Evolutionary conservation across 1,139 yeast species (phyloP).

Genomic region (Hyphopichia burtonii): DNA sequence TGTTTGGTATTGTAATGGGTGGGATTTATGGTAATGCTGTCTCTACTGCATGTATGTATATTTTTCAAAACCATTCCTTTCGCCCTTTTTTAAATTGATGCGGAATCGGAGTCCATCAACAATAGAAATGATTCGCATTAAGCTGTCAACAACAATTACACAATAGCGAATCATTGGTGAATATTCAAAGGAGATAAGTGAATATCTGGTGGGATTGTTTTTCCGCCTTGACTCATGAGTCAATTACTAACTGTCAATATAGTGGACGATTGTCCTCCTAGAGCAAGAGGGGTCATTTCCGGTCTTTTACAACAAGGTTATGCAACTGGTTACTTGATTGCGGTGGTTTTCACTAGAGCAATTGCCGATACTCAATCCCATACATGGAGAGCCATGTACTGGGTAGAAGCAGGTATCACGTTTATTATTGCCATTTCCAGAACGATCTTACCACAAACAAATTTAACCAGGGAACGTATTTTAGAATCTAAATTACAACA

Average conservation of each 20-base stretch:
- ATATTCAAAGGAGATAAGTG: too few relatives aligned
- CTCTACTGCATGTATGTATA: slow-evolving; percentile 48
- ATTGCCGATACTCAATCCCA: slow-evolving; percentile 31
- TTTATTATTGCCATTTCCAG: slow-evolving; percentile 21
- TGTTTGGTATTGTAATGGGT: slow-evolving; percentile 71
- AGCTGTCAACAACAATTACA: too few relatives aligned
- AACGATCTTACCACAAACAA: slow-evolving; percentile 13
- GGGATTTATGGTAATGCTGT: slow-evolving; percentile 68
- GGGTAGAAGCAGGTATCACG: slow-evolving; percentile 41
- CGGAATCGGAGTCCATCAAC: too few relatives aligned
- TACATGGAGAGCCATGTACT: slow-evolving; percentile 42
- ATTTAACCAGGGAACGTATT: slow-evolving; percentile 4
- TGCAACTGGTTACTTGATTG: slow-evolving; percentile 65
- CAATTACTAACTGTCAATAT: neutral
- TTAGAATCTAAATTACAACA: slow-evolving; percentile 5
- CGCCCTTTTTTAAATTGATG: too few relatives aligned
- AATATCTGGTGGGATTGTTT: neutral
- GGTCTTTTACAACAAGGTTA: slow-evolving; percentile 75
- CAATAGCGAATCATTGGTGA: too few relatives aligned
- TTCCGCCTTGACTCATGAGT: neutral
- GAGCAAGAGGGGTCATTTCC: slow-evolving; percentile 61
- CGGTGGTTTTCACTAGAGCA: slow-evolving; percentile 64
- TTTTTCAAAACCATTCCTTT: too few relatives aligned
- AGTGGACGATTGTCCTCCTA: slow-evolving; percentile 63
- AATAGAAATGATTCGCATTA: too few relatives aligned